Conservation (phyloP, 2,329 filamentous ascomycete genomes). For the Fusarium sp. region DNA sequence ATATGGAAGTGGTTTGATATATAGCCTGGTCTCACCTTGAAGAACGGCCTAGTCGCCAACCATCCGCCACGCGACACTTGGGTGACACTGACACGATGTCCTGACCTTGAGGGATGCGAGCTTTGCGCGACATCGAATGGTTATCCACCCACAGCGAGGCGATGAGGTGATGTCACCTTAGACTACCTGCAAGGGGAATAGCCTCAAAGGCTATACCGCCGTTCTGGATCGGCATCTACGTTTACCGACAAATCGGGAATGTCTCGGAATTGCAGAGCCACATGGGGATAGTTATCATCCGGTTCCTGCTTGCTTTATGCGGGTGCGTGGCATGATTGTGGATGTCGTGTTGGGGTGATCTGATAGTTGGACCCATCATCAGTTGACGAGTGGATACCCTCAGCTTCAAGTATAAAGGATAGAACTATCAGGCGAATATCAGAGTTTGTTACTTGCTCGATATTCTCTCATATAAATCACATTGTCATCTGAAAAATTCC, state of each 20-base stretch:
- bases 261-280: constrained; percentile 27
- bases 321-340: constrained; percentile 2
- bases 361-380: not conserved
- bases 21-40: not conserved
- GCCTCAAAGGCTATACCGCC: constrained; percentile 18
- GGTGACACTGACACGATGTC: not conserved
- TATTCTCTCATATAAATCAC: not conserved
- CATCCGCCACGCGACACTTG: not conserved
- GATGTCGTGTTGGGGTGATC: not conserved
- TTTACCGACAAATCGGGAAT: constrained; percentile 1
- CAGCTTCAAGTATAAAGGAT: not conserved
- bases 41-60: not conserved
- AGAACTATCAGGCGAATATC: not conserved
- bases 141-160: not conserved
- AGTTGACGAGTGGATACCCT: not conserved
- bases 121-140: not conserved
- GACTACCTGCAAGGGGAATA: constrained; percentile 1
- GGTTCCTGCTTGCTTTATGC: constrained; percentile 1
- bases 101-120: not conserved
- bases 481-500: not conserved
- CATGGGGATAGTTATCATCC: constrained; percentile 11
- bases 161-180: constrained; percentile 18
- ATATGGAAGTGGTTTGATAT: not conserved
- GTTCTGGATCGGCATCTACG: constrained; percentile 24
- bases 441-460: not conserved